Evolutionary conservation across 495 filamentous ascomycete species (phyloP).

Genomic region (Oleoguttula mirabilis): DNA sequence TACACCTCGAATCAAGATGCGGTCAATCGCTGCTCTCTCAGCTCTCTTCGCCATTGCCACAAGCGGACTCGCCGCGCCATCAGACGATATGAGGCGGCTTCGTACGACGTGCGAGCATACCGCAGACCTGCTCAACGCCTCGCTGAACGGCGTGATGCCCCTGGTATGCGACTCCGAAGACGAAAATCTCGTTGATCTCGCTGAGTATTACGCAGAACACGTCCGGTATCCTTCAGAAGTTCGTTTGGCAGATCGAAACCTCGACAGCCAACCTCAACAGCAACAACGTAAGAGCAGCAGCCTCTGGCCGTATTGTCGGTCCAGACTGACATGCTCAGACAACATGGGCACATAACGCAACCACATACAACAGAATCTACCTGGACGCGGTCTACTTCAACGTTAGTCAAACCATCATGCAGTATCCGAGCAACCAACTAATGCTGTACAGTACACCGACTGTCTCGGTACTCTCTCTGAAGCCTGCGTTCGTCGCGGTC

Average conservation of each 20-base stretch:
- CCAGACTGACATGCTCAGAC: no score
- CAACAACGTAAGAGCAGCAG: not conserved
- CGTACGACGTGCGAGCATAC: not conserved
- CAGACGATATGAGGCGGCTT: not conserved
- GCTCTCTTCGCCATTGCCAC: not conserved
- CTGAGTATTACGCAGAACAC: no score
- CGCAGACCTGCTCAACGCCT: not conserved
- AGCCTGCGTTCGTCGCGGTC: slow-evolving; percentile 5
- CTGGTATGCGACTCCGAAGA: no score
- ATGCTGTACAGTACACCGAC: slow-evolving; percentile 8
- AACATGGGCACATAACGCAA: not conserved
- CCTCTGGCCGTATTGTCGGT: no score
- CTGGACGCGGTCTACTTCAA: not conserved
- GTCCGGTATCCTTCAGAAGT: not conserved
- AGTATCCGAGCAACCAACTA: not conserved
- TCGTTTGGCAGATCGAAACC: not conserved
- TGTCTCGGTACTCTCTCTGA: slow-evolving; percentile 2
- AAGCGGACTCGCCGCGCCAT: not conserved
- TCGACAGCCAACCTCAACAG: not conserved
- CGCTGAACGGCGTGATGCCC: no score
- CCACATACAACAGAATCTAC: not conserved
- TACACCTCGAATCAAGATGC: slow-evolving; percentile 1
- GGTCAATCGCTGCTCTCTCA: not conserved
- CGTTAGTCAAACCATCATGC: not conserved
- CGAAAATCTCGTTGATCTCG: no score